Conservation (phyloP, 331 rosid genomes). For the Telfairia occidentalis region DNA sequence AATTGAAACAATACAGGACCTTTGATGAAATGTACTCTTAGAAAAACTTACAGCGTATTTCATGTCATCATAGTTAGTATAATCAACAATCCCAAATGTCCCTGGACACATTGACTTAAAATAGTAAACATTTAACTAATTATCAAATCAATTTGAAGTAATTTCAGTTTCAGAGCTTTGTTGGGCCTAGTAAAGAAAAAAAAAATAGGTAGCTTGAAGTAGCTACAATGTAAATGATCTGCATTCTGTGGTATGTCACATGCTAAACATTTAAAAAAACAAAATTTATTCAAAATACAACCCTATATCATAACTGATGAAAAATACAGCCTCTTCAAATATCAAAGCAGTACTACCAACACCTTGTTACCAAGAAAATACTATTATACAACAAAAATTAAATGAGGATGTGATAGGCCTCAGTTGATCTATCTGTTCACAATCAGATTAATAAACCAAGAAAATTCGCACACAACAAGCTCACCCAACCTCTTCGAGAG, state of each 20-base stretch:
- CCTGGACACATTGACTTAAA: slow-evolving; percentile 36
- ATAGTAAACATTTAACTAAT: not conserved
- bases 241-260: too few relatives aligned
- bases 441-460: too few relatives aligned
- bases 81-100: slow-evolving; percentile 86
- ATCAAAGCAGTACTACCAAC: not conserved
- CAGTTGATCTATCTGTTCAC: too few relatives aligned
- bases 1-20: not conserved
- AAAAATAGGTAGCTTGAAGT: not conserved
- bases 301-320: not conserved
- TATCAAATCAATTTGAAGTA: not conserved
- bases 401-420: too few relatives aligned
- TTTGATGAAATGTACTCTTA: not conserved
- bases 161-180: not conserved
- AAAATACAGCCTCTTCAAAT: not conserved
- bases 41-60: slow-evolving; percentile 84
- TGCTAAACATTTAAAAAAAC: not conserved
- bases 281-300: not conserved
- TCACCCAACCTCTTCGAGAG: too few relatives aligned
- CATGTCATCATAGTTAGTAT: slow-evolving; percentile 89
- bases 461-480: too few relatives aligned
- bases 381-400: not conserved
- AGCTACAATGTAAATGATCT: not conserved
- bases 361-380: not conserved
- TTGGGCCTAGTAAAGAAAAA: not conserved